Base-by-base conservation (phyloP, 306 rosid species). In the Corylus heterophylla region DNA sequence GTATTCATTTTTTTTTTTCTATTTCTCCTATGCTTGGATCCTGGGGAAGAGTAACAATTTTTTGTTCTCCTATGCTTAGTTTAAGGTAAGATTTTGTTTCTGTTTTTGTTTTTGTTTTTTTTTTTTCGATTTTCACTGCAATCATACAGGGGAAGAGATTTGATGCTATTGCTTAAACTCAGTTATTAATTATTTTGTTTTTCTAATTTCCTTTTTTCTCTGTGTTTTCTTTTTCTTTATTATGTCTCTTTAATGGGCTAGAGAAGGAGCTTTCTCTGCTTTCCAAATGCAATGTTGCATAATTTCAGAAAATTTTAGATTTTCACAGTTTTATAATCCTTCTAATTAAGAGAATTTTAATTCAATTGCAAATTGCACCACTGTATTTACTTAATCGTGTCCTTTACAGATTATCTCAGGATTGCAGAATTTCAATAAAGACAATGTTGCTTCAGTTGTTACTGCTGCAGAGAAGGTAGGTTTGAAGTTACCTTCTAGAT, bases 401-500 rank as follows among this genome's bases (percentile, higher is more conserved):
- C 29, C 62, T 84, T 79, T 77, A 71, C 82, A 94, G 97, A 94
- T 94, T 85, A 91, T 94, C 85, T 80, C 98, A 81, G 98, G 97
- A 25, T 82, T 94, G 91, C 90, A 92, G 81, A 94, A 92, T 87
- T 85, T 91, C 75, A 75, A 94, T 78, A 85, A 86, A 81, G 95
- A 89, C 78, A 89, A 88, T 87, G 89, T 94, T 85, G 94, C 97
- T 12, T 86, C 93, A 9, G 92, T 92, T 74, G 88, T 94, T 27
- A 89, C 92, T 80, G 95, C 98, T n/a, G 97, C 97, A 1, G 95
- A 92, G n/a, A 88, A 92, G 97, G 97, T 92, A 76, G 44, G 67
- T 82, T 48, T 73, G 16, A 25, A 80, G n/a, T 62, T 76, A 22
- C 37, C 39, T 8, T 66, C 71, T 14, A 35, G 48, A 25, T 35